Conservation (phyloP, 352 stramenopile genomes). For the Globisporangium orthogonon region DNA sequence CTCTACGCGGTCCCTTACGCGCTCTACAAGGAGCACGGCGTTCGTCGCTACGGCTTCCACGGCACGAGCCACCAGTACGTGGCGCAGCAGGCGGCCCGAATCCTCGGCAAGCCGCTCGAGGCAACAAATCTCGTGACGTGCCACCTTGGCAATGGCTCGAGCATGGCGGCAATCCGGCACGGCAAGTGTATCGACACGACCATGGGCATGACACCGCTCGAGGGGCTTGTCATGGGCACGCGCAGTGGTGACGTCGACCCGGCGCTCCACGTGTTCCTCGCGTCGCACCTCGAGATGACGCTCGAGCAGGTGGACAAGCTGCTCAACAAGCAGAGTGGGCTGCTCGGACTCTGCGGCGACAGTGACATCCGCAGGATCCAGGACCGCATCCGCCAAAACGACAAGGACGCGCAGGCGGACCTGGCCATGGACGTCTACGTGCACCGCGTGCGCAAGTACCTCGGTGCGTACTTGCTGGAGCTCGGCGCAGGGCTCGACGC, state of each 20-base stretch:
- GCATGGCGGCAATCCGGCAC: constrained; percentile 68
- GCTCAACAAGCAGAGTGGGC: constrained; percentile 88
- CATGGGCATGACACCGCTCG: constrained; percentile 88
- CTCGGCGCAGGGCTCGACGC: constrained; percentile 64
- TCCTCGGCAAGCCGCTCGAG: constrained; percentile 48
- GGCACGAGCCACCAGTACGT: constrained; percentile 88
- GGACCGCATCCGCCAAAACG: constrained; percentile 34
- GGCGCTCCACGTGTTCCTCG: constrained; percentile 72
- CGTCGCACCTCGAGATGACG: constrained; percentile 58
- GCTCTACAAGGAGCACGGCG: constrained; percentile 72
- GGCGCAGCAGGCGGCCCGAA: constrained; percentile 50
- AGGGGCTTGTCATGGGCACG: constrained; percentile 88
- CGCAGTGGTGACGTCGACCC: constrained; percentile 84
- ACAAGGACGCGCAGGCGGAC: constrained; percentile 42
- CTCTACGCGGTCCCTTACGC: constrained; percentile 77
- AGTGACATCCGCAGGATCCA: constrained; percentile 82
- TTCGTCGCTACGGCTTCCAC: constrained; percentile 90
- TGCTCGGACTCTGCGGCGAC: constrained; percentile 76
- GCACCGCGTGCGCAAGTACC: constrained; percentile 85
- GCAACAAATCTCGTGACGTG: constrained; percentile 78
- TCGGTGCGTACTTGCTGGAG: constrained; percentile 76
- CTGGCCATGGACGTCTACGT: constrained; percentile 82
- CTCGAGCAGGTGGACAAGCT: constrained; percentile 76
- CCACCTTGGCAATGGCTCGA: constrained; percentile 86
- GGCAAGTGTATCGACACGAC: constrained; percentile 84